Conservation (phyloP, 2,329 filamentous ascomycete genomes). For the Harringtonia lauricola region DNA sequence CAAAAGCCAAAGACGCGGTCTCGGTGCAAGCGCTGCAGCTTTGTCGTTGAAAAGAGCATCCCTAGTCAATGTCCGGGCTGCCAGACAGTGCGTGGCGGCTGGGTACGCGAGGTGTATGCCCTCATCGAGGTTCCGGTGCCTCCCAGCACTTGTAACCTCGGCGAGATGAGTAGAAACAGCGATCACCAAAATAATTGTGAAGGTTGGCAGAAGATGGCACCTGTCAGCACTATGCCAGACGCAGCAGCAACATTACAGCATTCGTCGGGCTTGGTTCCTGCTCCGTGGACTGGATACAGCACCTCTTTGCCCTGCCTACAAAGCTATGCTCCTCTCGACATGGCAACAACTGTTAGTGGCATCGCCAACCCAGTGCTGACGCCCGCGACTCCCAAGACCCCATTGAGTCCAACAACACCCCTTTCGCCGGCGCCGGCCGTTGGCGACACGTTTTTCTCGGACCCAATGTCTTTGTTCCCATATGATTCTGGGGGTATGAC, state of each 20-base stretch:
- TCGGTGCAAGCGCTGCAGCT: constrained; percentile 6
- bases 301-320: too few relatives aligned
- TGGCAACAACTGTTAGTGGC: too few relatives aligned
- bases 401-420: constrained; percentile 1
- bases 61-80: constrained; percentile 7
- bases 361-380: too few relatives aligned
- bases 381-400: too few relatives aligned
- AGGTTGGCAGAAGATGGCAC: too few relatives aligned
- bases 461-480: neutral
- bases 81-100: neutral
- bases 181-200: neutral
- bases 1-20: constrained; percentile 1
- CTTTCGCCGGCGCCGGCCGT: neutral
- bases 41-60: neutral
- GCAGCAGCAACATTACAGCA: too few relatives aligned
- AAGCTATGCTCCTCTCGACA: too few relatives aligned
- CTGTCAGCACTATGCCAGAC: too few relatives aligned
- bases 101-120: constrained; percentile 10
- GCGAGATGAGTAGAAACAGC: neutral
- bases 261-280: too few relatives aligned
- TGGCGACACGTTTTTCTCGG: neutral
- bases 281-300: too few relatives aligned
- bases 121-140: constrained; percentile 8
- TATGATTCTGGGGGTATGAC: neutral
- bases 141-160: neutral